Conservation (phyloP, 805 yeast genomes). For the Cyberlindnera saturnus region DNA sequence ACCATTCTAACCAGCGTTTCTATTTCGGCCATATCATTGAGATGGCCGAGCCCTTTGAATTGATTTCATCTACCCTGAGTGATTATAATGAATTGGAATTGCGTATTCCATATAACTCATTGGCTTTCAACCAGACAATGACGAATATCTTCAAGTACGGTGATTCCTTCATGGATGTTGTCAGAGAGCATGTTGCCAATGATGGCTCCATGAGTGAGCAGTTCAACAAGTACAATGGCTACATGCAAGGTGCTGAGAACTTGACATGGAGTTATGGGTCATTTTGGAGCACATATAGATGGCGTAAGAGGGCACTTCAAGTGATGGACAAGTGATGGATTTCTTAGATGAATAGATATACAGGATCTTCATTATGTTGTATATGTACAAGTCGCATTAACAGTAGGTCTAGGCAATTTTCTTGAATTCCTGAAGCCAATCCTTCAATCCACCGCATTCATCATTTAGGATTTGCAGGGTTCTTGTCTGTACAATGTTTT, state of each 20-base stretch:
- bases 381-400: background rate
- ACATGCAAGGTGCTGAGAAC: conserved; percentile 79
- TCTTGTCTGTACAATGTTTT: conserved; percentile 18
- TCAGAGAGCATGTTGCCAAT: conserved; percentile 52
- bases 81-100: conserved; percentile 3
- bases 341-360: too few relatives aligned
- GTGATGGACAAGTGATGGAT: conserved; percentile 10
- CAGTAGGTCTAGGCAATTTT: background rate
- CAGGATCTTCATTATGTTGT: background rate
- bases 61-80: background rate
- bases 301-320: conserved; percentile 44
- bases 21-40: conserved; percentile 26
- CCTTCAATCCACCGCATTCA: conserved; percentile 7
- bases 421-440: conserved; percentile 4
- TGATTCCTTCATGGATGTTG: conserved; percentile 59
- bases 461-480: conserved; percentile 7
- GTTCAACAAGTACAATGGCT: conserved; percentile 75
- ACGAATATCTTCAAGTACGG: conserved; percentile 45
- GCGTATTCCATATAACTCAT: conserved; percentile 26
- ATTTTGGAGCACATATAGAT: conserved; percentile 60
- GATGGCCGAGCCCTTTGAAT: conserved; percentile 5
- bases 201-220: conserved; percentile 85
- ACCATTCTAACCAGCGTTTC: conserved; percentile 25
- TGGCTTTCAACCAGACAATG: conserved; percentile 42
- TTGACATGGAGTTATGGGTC: conserved; percentile 91